phyloP scores from a whole-genome alignment of 805 yeast species.

The Nakazawaea wickerhamii region DNA sequence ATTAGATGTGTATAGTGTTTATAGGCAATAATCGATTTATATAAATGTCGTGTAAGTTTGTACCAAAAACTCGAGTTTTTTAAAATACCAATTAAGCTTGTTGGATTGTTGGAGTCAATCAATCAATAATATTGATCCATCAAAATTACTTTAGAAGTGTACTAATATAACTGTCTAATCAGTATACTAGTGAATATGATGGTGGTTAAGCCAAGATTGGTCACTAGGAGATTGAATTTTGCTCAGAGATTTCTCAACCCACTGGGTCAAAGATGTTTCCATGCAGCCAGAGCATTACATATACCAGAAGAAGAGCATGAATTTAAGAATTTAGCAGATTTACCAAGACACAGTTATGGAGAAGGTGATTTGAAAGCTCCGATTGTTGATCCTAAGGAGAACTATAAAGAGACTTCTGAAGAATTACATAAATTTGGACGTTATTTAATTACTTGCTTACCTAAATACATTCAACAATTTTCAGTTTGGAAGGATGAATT shows the following conservation, averaged over 20 bases:
- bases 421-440: conserved; percentile 79
- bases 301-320: conserved; percentile 5
- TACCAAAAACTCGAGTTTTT: no score
- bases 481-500: conserved; percentile 90
- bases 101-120: no score
- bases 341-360: conserved; percentile 27
- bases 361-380: conserved; percentile 35
- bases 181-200: no score
- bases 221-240: background rate
- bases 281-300: background rate
- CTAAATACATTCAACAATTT: conserved; percentile 78
- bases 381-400: conserved; percentile 72
- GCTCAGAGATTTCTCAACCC: background rate
- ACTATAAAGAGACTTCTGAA: conserved; percentile 58
- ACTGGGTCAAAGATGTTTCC: background rate
- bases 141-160: no score
- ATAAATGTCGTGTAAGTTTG: no score
- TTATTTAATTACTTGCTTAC: conserved; percentile 71
- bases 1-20: conserved; percentile 4
- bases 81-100: no score
- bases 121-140: no score
- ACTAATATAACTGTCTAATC: no score
- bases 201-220: background rate
- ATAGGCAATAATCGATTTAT: no score
- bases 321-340: conserved; percentile 23